A percentile compares a stretch with the other conserved stretches of the same genome.
Evolutionary conservation across 345 rosid species (phyloP).

Genomic region (Pugionium dolabratum): DNA sequence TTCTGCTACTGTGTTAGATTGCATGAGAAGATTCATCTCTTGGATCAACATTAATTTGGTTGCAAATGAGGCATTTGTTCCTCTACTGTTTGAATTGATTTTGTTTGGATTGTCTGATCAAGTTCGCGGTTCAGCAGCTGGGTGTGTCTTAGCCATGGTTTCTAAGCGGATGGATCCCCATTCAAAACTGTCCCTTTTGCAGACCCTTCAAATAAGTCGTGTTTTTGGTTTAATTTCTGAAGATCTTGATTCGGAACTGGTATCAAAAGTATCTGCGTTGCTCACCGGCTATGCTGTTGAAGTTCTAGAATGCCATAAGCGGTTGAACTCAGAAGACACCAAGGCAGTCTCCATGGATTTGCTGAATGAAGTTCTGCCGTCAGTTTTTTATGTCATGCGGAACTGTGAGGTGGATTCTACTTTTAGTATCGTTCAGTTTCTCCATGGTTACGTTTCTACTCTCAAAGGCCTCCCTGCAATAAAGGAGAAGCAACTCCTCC

Average conservation of each 20-base stretch:
- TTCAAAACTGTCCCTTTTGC: conserved; percentile 67
- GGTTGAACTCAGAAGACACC: conserved; percentile 62
- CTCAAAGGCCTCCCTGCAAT: conserved; percentile 72
- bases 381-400: conserved; percentile 70
- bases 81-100: conserved; percentile 74
- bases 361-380: conserved; percentile 84
- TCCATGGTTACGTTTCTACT: conserved; percentile 72
- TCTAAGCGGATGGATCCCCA: conserved; percentile 88
- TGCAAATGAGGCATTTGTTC: conserved; percentile 71
- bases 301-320: conserved; percentile 79
- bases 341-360: conserved; percentile 59
- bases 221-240: conserved; percentile 65
- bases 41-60: conserved; percentile 93
- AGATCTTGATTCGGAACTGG: conserved; percentile 67
- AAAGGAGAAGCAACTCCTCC: conserved; percentile 71
- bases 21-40: conserved; percentile 79
- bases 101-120: conserved; percentile 61
- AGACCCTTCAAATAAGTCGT: conserved; percentile 63
- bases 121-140: conserved; percentile 80
- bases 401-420: conserved; percentile 72
- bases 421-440: conserved; percentile 72
- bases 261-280: conserved; percentile 59
- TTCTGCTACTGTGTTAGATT: conserved; percentile 65
- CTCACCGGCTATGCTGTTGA: conserved; percentile 83
- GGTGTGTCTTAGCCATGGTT: conserved; percentile 81